A percentile compares a stretch with the other conserved stretches of the same genome.
These are phyloP conservation scores for Globisporangium abappressorium DNA, from an alignment of 352 stramenopile genomes.

Conservation along the genomic window DNA sequence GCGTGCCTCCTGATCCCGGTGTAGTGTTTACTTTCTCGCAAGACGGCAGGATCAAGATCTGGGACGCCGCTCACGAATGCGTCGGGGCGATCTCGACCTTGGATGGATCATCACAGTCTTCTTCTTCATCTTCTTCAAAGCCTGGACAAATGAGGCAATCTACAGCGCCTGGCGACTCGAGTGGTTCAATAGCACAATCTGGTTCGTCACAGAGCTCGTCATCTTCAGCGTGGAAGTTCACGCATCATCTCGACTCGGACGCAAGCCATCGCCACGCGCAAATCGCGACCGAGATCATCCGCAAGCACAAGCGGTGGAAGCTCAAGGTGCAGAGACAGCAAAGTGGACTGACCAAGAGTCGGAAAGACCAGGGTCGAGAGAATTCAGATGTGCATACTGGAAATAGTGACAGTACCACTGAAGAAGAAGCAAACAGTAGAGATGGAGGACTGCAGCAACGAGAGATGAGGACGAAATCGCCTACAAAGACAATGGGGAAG, in stretches of 20 bases:
- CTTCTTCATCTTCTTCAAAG: neutral
- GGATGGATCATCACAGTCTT: neutral
- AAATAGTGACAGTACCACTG: no score
- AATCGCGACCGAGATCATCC: conserved; percentile 40
- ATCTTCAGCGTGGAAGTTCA: conserved; percentile 46
- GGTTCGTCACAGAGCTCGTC: conserved; percentile 5
- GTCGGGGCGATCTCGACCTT: conserved; percentile 50
- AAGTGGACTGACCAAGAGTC: no score
- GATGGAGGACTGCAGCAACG: no score
- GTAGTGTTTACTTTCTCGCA: conserved; percentile 46
- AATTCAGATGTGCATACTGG: no score
- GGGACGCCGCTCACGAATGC: conserved; percentile 36
- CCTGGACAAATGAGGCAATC: neutral
- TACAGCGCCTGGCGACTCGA: neutral
- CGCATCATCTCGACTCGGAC: conserved; percentile 32
- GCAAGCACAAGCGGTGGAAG: conserved; percentile 33
- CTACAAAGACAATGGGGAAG: neutral
- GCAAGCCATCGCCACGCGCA: conserved; percentile 29
- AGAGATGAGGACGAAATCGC: neutral
- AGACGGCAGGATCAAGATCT: conserved; percentile 49
- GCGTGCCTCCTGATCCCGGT: conserved; percentile 30
- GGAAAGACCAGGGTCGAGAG: no score
- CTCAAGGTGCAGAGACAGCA: conserved; percentile 15
- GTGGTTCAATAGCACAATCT: conserved; percentile 13
- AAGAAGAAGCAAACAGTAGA: no score